Conservation (phyloP, 2,329 filamentous ascomycete species). For the Cladorrhinum sp. region DNA sequence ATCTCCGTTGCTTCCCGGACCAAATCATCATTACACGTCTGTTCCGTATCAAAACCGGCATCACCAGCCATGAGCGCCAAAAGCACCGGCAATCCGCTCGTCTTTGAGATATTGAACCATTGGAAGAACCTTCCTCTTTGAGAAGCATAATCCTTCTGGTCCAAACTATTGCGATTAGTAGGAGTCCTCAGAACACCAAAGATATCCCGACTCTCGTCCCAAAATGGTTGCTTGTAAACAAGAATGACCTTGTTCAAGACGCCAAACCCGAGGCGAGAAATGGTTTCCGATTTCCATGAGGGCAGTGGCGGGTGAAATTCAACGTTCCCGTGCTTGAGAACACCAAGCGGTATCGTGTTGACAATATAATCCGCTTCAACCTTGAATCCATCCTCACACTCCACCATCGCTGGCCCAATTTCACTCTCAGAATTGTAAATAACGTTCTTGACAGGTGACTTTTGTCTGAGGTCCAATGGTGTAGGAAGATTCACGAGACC, state of each 20-base stretch:
- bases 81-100: slow-evolving; percentile 80
- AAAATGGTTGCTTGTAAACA: slow-evolving; percentile 85
- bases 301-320: slow-evolving; percentile 91
- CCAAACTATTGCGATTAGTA: slow-evolving; percentile 63
- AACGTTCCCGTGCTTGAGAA: slow-evolving; percentile 78
- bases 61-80: slow-evolving; percentile 95
- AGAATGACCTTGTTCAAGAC: slow-evolving; percentile 93
- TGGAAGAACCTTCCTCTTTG: slow-evolving; percentile 92
- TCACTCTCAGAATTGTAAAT: slow-evolving; percentile 53
- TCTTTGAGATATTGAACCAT: slow-evolving; percentile 94
- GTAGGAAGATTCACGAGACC: slow-evolving; percentile 76
- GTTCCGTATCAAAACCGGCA: slow-evolving; percentile 84
- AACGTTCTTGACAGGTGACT: slow-evolving; percentile 70
- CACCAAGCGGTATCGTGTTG: slow-evolving; percentile 83
- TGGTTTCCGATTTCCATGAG: slow-evolving; percentile 76
- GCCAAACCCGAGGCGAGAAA: slow-evolving; percentile 84
- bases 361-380: slow-evolving; percentile 90
- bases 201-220: slow-evolving; percentile 86
- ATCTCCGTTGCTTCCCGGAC: slow-evolving; percentile 77
- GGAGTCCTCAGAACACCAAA: slow-evolving; percentile 86
- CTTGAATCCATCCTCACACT: slow-evolving; percentile 72
- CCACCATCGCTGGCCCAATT: slow-evolving; percentile 55
- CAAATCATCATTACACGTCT: slow-evolving; percentile 69
- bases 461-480: slow-evolving; percentile 72
- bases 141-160: slow-evolving; percentile 74